Evolutionary conservation across 345 rosid species (phyloP).

Genomic region (Citrus glauca): DNA sequence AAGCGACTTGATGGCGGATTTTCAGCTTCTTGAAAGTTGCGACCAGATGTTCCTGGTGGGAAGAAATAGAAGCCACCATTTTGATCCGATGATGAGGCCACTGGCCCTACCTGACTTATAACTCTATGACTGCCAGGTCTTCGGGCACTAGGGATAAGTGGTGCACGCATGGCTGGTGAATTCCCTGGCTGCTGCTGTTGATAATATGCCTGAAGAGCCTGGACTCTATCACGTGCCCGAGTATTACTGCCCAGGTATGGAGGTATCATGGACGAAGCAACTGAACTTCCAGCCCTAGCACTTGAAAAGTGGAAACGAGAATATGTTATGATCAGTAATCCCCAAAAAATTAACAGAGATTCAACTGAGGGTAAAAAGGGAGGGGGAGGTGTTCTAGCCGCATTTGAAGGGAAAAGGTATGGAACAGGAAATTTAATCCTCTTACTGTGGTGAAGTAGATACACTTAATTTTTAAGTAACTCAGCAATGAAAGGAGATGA

Average conservation of each 20-base stretch:
- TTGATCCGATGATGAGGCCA: conserved; percentile 70
- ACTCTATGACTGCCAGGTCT: conserved; percentile 57
- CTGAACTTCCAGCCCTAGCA: conserved; percentile 73
- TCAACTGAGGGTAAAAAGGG: not conserved
- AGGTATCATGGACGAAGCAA: conserved; percentile 56
- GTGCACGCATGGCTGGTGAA: conserved; percentile 51
- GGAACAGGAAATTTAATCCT: not conserved
- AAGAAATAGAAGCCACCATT: conserved; percentile 62
- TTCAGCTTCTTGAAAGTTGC: conserved; percentile 52
- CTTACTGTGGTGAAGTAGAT: not conserved
- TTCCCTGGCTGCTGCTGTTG: conserved; percentile 67
- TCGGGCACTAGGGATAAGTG: conserved; percentile 42
- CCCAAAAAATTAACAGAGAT: not conserved
- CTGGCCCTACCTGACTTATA: conserved; percentile 46
- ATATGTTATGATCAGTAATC: not conserved
- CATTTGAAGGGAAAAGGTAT: not conserved
- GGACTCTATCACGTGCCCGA: conserved; percentile 81
- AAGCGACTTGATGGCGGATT: conserved; percentile 33
- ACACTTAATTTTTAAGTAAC: not conserved
- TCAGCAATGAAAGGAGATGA: not conserved
- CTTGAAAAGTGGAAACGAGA: conserved; percentile 39
- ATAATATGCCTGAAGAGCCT: conserved; percentile 92
- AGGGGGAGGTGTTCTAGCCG: not conserved
- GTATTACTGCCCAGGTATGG: conserved; percentile 91
- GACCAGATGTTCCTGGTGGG: conserved; percentile 46